phyloP scores from a whole-genome alignment of 78 protist species.

The Tieghemostelium lacteum region DNA sequence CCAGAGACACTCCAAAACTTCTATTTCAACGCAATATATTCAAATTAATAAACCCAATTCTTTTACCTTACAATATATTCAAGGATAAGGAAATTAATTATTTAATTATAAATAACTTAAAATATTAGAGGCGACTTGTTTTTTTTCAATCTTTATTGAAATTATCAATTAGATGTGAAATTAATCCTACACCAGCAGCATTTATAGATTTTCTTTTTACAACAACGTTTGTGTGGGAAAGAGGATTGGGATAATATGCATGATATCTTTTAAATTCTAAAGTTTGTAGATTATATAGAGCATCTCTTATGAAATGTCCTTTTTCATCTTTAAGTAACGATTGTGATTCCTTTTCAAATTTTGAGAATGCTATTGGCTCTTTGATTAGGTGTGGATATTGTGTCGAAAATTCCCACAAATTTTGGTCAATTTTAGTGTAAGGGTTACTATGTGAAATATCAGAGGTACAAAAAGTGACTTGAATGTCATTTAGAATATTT shows the following conservation, averaged over 20 bases:
- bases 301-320: background rate
- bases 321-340: constrained; percentile 17
- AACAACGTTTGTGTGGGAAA: constrained; percentile 47
- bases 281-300: constrained; percentile 12
- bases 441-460: constrained; percentile 56
- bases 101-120: too few relatives aligned
- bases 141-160: too few relatives aligned
- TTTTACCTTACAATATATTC: too few relatives aligned
- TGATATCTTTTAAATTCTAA: constrained; percentile 27
- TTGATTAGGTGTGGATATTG: constrained; percentile 36
- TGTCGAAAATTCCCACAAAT: constrained; percentile 4
- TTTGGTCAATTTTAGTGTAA: constrained; percentile 6
- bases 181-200: constrained; percentile 27
- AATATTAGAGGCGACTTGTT: too few relatives aligned
- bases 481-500: constrained; percentile 51
- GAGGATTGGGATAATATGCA: constrained; percentile 1
- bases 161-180: constrained; percentile 6
- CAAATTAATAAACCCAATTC: too few relatives aligned
- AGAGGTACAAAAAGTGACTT: constrained; percentile 56
- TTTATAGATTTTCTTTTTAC: constrained; percentile 39
- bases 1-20: too few relatives aligned
- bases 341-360: background rate
- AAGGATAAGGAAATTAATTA: too few relatives aligned
- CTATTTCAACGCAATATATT: too few relatives aligned
- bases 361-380: too few relatives aligned